Percentiles rank a stretch among this genome's conserved stretches.
Conservation (phyloP, 257 asterid genomes). For the Eucommia ulmoides region DNA sequence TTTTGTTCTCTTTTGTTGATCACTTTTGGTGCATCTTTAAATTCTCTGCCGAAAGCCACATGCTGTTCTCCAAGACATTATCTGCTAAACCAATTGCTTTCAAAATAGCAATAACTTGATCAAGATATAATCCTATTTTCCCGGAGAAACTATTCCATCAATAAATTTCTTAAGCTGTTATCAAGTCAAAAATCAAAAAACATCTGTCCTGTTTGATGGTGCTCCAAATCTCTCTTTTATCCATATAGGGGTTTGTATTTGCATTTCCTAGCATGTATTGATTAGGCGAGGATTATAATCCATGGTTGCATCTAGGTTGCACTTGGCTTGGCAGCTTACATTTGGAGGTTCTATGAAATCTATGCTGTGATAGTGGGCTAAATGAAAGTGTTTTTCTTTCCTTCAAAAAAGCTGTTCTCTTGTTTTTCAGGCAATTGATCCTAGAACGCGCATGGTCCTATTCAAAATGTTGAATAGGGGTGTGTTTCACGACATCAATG, state of each 20-base stretch:
- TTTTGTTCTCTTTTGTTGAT: too few relatives aligned
- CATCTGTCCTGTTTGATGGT: background rate
- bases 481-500: constrained; percentile 73
- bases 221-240: background rate
- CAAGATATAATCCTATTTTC: too few relatives aligned
- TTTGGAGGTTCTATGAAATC: background rate
- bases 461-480: constrained; percentile 88
- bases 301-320: too few relatives aligned
- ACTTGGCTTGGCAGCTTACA: too few relatives aligned
- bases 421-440: constrained; percentile 82
- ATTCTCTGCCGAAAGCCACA: too few relatives aligned
- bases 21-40: too few relatives aligned
- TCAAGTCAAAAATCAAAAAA: background rate
- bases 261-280: background rate
- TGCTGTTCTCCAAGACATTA: too few relatives aligned
- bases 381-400: background rate
- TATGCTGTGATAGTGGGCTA: background rate
- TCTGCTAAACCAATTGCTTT: too few relatives aligned
- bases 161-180: background rate
- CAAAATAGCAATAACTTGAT: too few relatives aligned
- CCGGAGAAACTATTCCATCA: background rate
- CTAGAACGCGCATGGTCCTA: constrained; percentile 94
- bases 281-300: background rate
- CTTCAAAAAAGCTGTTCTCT: constrained; percentile 10
- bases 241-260: background rate